Base-by-base conservation (phyloP, 768 basidiomycete genomes). In the Amanita rubescens region DNA sequence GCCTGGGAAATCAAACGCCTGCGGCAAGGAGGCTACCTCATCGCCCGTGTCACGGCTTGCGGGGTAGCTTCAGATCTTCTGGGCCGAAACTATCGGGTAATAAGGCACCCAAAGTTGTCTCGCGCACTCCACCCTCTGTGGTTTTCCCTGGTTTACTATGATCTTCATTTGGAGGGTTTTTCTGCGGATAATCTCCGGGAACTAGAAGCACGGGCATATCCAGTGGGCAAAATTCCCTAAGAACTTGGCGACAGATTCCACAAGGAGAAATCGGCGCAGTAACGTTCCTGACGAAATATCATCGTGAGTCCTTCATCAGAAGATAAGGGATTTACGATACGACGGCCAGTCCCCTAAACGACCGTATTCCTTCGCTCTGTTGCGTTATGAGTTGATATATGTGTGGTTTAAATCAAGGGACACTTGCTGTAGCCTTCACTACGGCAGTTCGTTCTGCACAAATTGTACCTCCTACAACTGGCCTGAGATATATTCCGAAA, bases 371-470 rank as follows among this genome's bases (percentile, higher is more conserved):
- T 54, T 92, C 88, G 68, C 90, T 94, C 93, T 94, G 58, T 15
- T 41, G n/a, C 30, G 35, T 20, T 20, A 53, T 8, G 17, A 34
- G 49, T 55, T 24, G 24, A 15, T n/a, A 6, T 6, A 19, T 5
- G 27, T 20, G 45, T 38, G n/a, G 24, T 25, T 24, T 32, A 5
- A 14, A 52, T 22, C n/a, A 20, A 24, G 37, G 30, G 25, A 22
- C 34, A 75, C 90, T 67, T 57, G 94, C 94, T 17, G 87, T 83
- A 24, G 92, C 94, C 67, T 96, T 96, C 15, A 93, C 87, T 51
- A 99, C 73, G 0, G 94, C 94, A 0, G 95, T 97, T 27, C 95
- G 75, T 65, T 99, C 95, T 0, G 95, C 95, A 59, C 95, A 98
- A 55, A 97, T 94, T 0, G 89, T 81, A 1, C 80, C 92, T 4